Evolutionary conservation across 208 protist species (phyloP), one percentile per base, ranked within the genome.

Genomic region (Entamoeba dispar): DNA sequence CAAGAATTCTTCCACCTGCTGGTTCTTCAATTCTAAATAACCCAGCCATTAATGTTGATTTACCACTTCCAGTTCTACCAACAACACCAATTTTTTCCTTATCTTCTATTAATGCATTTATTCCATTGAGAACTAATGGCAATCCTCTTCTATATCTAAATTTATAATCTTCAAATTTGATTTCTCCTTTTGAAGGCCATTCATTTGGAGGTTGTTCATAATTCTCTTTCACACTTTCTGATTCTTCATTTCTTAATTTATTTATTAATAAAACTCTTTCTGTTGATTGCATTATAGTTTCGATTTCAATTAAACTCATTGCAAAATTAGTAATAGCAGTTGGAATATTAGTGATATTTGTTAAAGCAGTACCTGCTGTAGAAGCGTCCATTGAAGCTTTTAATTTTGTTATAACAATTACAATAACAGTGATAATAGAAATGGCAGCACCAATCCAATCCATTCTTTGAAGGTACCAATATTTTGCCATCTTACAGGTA

Each of bases 1-100:
- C 95, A 5, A n/a, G 10, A 31, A 95, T 92, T 14, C 38, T 50
- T 27, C 94, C 94, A 7, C 4, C 8, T 34, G 55, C 91, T 22
- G 93, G 12, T 49, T 96, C 93, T 34, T 38, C 22, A n/a, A 96
- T 49, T 49, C 95, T 57, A 31, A 96, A 95, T 14, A 96, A 93
- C 3, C 49, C 92, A 10, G 86, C 22, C 4, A 94, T 57, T 3
- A 95, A 6, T 15, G 93, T 93, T 6, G 94, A 95, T 92, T 96
- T 96, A 8, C 95, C 95, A 31, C 94, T 91, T 5, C 95, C 95
- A 38, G 95, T 96, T 22, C 95, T 93, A 10, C 95, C 95, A 4
- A 95, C 94, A 34, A 96, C 55, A 15, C 94, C 95, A 77, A 96
- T 50, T 61, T 95, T 96, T 55, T 96, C 93, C 0, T 92, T 92